phyloP scores from a whole-genome alignment of 2,329 filamentous ascomycete genomes.

The Elsinoe ampelina region DNA sequence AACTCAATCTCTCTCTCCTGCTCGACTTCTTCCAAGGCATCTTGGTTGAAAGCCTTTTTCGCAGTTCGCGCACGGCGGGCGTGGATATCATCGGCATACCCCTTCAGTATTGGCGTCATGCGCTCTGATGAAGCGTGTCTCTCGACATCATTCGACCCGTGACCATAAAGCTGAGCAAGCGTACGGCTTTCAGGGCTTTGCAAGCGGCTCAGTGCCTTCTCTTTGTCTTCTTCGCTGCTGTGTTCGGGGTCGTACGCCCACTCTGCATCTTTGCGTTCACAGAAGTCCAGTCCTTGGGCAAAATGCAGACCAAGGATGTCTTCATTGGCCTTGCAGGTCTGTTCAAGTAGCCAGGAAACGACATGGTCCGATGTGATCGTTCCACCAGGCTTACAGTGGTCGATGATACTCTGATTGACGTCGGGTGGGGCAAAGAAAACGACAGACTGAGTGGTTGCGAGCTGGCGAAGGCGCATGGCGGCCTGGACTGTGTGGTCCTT shows the following conservation, averaged over 20 bases:
- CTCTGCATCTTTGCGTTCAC: conserved; percentile 44
- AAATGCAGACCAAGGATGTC: conserved; percentile 50
- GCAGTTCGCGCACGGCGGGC: not conserved
- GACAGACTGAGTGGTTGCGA: conserved; percentile 48
- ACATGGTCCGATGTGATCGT: conserved; percentile 42
- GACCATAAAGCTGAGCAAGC: conserved; percentile 49
- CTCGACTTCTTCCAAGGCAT: conserved; percentile 50
- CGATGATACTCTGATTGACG: conserved; percentile 53
- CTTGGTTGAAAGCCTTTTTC: conserved; percentile 20
- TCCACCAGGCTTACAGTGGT: conserved; percentile 25
- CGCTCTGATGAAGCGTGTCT: conserved; percentile 14
- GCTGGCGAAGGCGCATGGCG: conserved; percentile 55
- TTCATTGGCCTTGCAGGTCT: conserved; percentile 52
- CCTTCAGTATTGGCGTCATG: not conserved
- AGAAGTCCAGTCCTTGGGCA: conserved; percentile 53
- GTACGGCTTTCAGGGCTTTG: conserved; percentile 48
- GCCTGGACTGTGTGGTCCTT: conserved; percentile 57
- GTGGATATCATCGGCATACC: not conserved
- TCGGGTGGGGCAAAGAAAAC: conserved; percentile 48
- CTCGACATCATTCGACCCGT: conserved; percentile 19
- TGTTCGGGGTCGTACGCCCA: conserved; percentile 37
- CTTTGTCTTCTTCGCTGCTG: conserved; percentile 25
- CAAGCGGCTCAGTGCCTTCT: conserved; percentile 37
- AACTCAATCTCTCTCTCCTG: conserved; percentile 51
- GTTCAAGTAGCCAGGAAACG: conserved; percentile 53